These are phyloP conservation scores for Penicillium sp. DNA, from an alignment of 2,329 filamentous ascomycete genomes.

Conservation along the genomic window DNA sequence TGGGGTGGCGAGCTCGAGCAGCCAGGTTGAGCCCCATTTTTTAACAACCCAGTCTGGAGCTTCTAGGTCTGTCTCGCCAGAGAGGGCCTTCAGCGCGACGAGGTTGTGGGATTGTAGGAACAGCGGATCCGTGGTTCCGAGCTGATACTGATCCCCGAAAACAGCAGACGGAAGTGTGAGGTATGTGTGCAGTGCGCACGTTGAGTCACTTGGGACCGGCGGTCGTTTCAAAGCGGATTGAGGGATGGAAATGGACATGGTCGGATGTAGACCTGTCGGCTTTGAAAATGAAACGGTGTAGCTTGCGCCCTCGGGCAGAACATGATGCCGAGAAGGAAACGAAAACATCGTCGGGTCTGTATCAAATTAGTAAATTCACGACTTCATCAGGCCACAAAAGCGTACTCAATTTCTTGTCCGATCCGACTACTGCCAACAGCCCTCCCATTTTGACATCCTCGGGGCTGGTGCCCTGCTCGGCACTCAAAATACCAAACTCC, in stretches of 20 bases:
- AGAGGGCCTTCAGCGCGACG: slow-evolving; percentile 59
- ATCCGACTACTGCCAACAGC: slow-evolving; percentile 69
- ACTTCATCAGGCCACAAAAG: slow-evolving; percentile 1
- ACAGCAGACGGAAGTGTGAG: slow-evolving; percentile 73
- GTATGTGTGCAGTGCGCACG: slow-evolving; percentile 71
- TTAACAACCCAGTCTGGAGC: slow-evolving; percentile 74
- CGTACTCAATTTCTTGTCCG: slow-evolving; percentile 61
- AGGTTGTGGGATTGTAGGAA: slow-evolving; percentile 80
- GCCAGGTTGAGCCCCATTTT: slow-evolving; percentile 70
- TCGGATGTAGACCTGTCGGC: slow-evolving; percentile 79
- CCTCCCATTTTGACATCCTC: slow-evolving; percentile 76
- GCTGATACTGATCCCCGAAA: slow-evolving; percentile 84
- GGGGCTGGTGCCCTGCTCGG: slow-evolving; percentile 53
- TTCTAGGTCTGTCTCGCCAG: slow-evolving; percentile 79
- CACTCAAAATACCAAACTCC: slow-evolving; percentile 73
- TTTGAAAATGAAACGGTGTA: slow-evolving; percentile 61
- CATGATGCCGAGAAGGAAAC: slow-evolving; percentile 73
- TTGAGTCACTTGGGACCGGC: slow-evolving; percentile 43
- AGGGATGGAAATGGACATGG: slow-evolving; percentile 61
- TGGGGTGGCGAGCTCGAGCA: slow-evolving; percentile 66
- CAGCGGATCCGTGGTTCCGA: slow-evolving; percentile 53
- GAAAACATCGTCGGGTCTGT: slow-evolving; percentile 71
- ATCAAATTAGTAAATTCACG: slow-evolving; percentile 7
- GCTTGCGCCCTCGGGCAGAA: slow-evolving; percentile 44
- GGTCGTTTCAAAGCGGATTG: slow-evolving; percentile 46